phyloP scores from a whole-genome alignment of 202 grass and related monocot genomes.

The Carex arenaria region DNA sequence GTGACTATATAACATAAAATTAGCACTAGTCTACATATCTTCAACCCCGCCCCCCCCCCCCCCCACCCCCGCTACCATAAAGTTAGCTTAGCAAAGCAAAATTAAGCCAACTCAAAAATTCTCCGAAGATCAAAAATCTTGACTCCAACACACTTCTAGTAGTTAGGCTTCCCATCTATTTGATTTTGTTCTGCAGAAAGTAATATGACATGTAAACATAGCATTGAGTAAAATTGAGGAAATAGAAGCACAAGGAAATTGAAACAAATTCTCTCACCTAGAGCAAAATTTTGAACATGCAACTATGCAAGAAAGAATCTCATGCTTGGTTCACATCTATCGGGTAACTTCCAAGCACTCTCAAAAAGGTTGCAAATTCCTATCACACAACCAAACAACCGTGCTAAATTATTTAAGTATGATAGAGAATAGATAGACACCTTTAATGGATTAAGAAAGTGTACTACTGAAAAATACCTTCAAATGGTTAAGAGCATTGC shows the following conservation, averaged over 20 bases:
- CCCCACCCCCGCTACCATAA: background rate
- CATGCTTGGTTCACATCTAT: conserved; percentile 59
- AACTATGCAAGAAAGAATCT: conserved; percentile 10
- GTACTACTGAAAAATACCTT: conserved; percentile 35
- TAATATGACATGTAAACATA: background rate
- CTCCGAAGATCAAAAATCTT: background rate
- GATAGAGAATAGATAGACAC: background rate
- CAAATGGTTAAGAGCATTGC: conserved; percentile 82
- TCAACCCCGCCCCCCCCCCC: background rate
- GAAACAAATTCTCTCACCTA: conserved; percentile 9
- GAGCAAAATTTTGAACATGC: conserved; percentile 28
- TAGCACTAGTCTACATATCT: background rate
- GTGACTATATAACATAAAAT: background rate
- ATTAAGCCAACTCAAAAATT: background rate
- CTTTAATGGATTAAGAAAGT: background rate
- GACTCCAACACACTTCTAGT: background rate
- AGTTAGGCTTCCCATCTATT: background rate
- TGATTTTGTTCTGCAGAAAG: background rate
- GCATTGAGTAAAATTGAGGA: background rate
- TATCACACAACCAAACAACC: conserved; percentile 38
- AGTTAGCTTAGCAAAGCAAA: background rate
- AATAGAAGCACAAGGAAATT: background rate
- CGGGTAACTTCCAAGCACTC: conserved; percentile 86
- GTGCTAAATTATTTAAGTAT: background rate
- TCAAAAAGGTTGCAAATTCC: conserved; percentile 95